Conservation (phyloP, 495 filamentous ascomycete genomes). For the Podospora sp. region DNA sequence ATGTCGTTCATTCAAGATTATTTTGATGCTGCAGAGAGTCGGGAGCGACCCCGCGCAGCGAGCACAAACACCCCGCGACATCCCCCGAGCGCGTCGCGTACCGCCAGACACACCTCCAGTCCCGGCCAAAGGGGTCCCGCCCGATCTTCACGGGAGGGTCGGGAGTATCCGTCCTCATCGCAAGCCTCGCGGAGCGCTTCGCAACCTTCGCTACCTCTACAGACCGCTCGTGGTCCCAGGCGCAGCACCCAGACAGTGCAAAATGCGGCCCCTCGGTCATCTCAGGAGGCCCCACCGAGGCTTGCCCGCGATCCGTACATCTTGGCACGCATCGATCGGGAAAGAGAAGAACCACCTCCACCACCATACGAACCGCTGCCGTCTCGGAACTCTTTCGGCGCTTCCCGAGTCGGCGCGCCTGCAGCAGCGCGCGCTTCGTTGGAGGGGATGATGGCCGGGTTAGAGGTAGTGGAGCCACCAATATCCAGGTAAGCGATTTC, state of each 20-base stretch:
- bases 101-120: constrained; percentile 1
- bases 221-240: neutral
- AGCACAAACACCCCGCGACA: constrained; percentile 1
- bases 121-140: neutral
- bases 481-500: neutral
- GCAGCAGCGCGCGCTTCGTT: neutral
- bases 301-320: neutral
- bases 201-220: neutral
- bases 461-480: neutral
- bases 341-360: neutral
- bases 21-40: neutral
- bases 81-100: constrained; percentile 5
- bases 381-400: neutral
- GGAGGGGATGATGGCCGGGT: neutral
- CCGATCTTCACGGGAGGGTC: neutral
- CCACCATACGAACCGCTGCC: constrained; percentile 2
- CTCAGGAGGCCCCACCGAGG: neutral
- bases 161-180: neutral
- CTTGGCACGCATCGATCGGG: neutral
- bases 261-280: neutral
- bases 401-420: neutral
- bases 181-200: neutral
- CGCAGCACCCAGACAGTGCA: neutral
- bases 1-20: constrained; percentile 7
- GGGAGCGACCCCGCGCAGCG: constrained; percentile 2